These are phyloP conservation scores for Epichloe baconii DNA, from an alignment of 2,329 filamentous ascomycete genomes.

Conservation along the genomic window DNA sequence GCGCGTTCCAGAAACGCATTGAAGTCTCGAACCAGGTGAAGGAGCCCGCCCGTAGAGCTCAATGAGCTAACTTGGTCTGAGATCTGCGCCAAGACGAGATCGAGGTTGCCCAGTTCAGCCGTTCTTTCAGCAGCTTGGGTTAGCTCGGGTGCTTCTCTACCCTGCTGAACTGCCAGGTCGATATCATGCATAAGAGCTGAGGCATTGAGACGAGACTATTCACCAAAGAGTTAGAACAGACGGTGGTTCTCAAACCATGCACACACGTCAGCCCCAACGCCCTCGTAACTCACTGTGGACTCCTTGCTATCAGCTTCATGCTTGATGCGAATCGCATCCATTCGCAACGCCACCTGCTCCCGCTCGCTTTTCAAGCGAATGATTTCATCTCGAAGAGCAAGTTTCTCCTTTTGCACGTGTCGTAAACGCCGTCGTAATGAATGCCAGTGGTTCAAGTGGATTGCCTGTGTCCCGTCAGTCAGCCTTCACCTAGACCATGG, in stretches of 20 bases:
- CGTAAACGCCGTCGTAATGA: conserved; percentile 44
- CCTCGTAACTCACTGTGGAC: conserved; percentile 30
- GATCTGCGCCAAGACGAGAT: conserved; percentile 42
- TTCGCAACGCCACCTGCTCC: conserved; percentile 47
- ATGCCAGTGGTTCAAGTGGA: conserved; percentile 45
- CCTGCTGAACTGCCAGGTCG: conserved; percentile 41
- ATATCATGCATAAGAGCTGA: conserved; percentile 50
- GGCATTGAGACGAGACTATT: conserved; percentile 33
- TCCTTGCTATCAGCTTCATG: conserved; percentile 43
- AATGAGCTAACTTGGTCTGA: conserved; percentile 38
- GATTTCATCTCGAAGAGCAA: conserved; percentile 46
- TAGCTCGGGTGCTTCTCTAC: conserved; percentile 34
- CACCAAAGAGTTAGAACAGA: not conserved
- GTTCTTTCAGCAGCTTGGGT: conserved; percentile 31
- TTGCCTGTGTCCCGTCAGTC: conserved; percentile 26
- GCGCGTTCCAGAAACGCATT: conserved; percentile 51
- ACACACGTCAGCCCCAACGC: not conserved
- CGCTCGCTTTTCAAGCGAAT: conserved; percentile 43
- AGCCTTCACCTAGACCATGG: not conserved
- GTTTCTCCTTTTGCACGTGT: conserved; percentile 42
- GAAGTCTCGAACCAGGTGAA: conserved; percentile 46
- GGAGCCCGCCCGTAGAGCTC: conserved; percentile 35
- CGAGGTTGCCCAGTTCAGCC: conserved; percentile 42
- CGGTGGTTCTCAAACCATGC: not conserved
- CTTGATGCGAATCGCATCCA: conserved; percentile 47